A percentile compares a stretch with the other conserved stretches of the same genome.
phyloP scores from a whole-genome alignment of 192 early-diverging fungal species.

The Coemansia sp. region DNA sequence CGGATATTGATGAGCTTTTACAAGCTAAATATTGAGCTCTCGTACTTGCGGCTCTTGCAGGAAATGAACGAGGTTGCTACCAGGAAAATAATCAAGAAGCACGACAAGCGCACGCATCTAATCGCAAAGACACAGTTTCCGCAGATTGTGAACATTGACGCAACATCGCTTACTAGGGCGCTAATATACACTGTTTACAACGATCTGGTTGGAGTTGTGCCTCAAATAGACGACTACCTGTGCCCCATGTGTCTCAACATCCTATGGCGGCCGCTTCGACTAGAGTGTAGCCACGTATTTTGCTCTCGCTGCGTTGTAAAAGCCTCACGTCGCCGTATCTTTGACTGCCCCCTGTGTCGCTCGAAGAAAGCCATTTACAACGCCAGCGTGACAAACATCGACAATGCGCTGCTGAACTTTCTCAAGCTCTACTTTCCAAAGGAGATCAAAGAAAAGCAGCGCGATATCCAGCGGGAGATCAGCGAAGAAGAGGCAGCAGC shows the following conservation, averaged over 20 bases:
- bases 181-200: constrained; percentile 66
- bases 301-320: constrained; percentile 82
- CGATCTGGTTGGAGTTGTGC: constrained; percentile 70
- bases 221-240: constrained; percentile 77
- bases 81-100: constrained; percentile 87
- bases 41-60: constrained; percentile 71
- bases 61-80: constrained; percentile 77
- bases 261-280: constrained; percentile 76
- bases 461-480: constrained; percentile 65
- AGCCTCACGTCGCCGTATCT: constrained; percentile 63
- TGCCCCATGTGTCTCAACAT: constrained; percentile 82
- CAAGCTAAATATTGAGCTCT: constrained; percentile 70
- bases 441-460: constrained; percentile 73
- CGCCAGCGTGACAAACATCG: constrained; percentile 65
- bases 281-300: constrained; percentile 75
- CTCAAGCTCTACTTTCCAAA: constrained; percentile 78
- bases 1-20: constrained; percentile 50
- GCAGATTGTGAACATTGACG: constrained; percentile 36
- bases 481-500: constrained; percentile 66
- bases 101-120: constrained; percentile 82
- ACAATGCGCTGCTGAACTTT: constrained; percentile 68
- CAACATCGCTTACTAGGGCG: constrained; percentile 53
- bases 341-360: constrained; percentile 78
- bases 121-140: constrained; percentile 55
- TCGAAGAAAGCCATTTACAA: constrained; percentile 60